Conservation (phyloP, 768 basidiomycete genomes). For the Asterophora parasitica region DNA sequence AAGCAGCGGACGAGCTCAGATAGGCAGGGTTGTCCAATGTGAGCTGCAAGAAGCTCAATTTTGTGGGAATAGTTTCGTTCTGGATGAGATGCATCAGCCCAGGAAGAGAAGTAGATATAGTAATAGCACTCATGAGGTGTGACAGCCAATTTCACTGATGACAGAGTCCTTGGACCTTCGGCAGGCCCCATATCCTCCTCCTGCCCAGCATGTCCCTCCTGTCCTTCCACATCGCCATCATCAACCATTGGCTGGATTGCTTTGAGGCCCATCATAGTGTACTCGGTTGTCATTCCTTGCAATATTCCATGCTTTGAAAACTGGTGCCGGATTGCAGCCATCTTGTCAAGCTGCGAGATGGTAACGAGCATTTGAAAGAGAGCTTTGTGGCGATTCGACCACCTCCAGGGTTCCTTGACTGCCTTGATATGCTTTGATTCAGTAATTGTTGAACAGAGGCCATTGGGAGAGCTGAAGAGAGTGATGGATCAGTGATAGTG, state of each 20-base stretch:
- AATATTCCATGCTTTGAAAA: background rate
- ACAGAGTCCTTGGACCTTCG: background rate
- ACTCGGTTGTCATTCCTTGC: constrained; percentile 2
- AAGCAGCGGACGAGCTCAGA: constrained; percentile 12
- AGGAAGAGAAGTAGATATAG: background rate
- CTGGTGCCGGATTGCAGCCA: background rate
- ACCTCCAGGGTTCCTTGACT: constrained; percentile 17
- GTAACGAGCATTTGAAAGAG: constrained; percentile 16
- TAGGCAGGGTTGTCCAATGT: constrained; percentile 14
- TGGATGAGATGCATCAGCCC: background rate
- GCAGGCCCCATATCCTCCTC: background rate
- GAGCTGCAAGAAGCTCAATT: constrained; percentile 7
- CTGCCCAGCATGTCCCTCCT: background rate
- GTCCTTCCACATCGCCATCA: background rate
- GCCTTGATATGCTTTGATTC: constrained; percentile 14
- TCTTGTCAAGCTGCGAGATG: constrained; percentile 10
- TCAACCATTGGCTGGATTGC: background rate
- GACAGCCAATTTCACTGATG: constrained; percentile 1
- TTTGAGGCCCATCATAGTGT: background rate
- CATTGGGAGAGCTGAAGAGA: constrained; percentile 9
- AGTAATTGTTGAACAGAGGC: constrained; percentile 11
- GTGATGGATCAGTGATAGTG: constrained; percentile 1
- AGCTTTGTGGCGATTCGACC: constrained; percentile 13
- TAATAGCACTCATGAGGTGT: background rate
- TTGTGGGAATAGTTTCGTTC: constrained; percentile 6